A percentile compares a stretch with the other conserved stretches of the same genome.
phyloP scores from a whole-genome alignment of 129 eudicot species.

The Lactuca saligna region DNA sequence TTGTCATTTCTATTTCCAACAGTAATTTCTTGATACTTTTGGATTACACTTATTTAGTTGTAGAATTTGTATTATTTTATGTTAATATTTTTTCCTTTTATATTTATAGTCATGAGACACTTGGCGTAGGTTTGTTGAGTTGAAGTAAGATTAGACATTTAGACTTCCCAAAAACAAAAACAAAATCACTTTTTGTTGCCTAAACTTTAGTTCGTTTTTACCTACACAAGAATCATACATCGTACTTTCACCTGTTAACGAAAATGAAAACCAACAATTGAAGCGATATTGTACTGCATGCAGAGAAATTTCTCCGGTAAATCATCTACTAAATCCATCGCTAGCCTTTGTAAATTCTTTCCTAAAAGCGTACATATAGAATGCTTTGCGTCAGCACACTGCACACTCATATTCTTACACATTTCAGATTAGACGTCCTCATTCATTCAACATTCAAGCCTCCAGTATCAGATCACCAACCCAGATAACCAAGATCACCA shows the following conservation, averaged over 20 bases:
- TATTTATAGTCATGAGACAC: constrained; percentile 72
- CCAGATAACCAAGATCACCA: constrained; percentile 44
- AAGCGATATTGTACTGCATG: constrained; percentile 84
- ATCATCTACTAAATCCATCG: too few species aligned
- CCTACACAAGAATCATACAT: constrained; percentile 55
- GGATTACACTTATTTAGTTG: constrained; percentile 23
- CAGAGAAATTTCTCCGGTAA: constrained; percentile 75
- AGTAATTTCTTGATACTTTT: constrained; percentile 50
- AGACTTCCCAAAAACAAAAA: constrained; percentile 1
- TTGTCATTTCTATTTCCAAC: constrained; percentile 58
- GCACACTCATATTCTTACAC: background rate
- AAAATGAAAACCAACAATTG: constrained; percentile 61
- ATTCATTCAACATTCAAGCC: constrained; percentile 48
- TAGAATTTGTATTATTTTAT: constrained; percentile 11
- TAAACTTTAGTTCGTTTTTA: constrained; percentile 18
- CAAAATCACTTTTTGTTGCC: constrained; percentile 12
- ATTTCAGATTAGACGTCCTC: constrained; percentile 58
- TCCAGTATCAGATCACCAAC: constrained; percentile 34
- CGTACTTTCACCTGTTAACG: constrained; percentile 70
- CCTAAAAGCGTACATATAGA: background rate
- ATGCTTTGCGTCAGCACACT: background rate
- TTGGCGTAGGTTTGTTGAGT: constrained; percentile 73
- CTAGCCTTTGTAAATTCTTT: too few species aligned
- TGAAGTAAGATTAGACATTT: constrained; percentile 23
- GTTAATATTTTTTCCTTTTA: constrained; percentile 41